phyloP scores from a whole-genome alignment of 768 basidiomycete species.

The Boletus sp. region DNA sequence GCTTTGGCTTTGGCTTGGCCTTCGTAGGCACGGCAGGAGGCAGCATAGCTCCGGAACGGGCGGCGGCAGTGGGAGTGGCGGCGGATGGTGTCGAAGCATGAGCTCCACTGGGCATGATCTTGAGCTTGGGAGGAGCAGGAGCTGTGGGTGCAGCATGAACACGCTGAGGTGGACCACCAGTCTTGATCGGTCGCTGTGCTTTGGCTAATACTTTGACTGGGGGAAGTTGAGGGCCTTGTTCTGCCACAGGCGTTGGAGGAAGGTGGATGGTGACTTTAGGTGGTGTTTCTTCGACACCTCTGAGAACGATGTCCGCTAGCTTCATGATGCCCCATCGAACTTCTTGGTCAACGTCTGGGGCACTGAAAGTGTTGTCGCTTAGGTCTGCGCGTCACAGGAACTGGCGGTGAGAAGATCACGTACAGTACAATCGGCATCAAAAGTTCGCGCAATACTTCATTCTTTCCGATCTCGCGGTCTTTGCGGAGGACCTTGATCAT shows the following conservation, averaged over 20 bases:
- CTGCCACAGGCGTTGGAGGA: slow-evolving; percentile 65
- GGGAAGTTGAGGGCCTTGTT: slow-evolving; percentile 54
- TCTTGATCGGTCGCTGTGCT: slow-evolving; percentile 30
- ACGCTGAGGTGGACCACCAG: slow-evolving; percentile 33
- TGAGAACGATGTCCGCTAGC: slow-evolving; percentile 83
- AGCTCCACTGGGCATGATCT: slow-evolving; percentile 31
- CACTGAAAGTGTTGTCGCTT: slow-evolving; percentile 38
- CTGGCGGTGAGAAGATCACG: slow-evolving; percentile 24
- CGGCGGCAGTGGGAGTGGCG: slow-evolving; percentile 3
- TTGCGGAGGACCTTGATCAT: slow-evolving; percentile 87
- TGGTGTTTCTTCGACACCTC: slow-evolving; percentile 75
- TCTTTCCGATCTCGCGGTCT: slow-evolving; percentile 80
- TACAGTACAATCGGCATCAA: slow-evolving; percentile 82
- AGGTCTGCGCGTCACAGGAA: neutral
- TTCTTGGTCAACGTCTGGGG: slow-evolving; percentile 77
- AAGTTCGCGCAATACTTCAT: slow-evolving; percentile 73
- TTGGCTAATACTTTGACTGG: slow-evolving; percentile 52
- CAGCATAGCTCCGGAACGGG: slow-evolving; percentile 19
- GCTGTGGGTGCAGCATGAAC: slow-evolving; percentile 27
- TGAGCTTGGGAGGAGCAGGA: slow-evolving; percentile 54
- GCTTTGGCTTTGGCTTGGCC: slow-evolving; percentile 27
- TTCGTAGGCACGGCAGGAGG: slow-evolving; percentile 32
- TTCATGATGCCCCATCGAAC: slow-evolving; percentile 91
- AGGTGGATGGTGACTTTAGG: slow-evolving; percentile 88
- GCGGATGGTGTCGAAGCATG: slow-evolving; percentile 19